Base-by-base conservation (phyloP, 441 rosid species). In the Aquilaria agallochum region DNA sequence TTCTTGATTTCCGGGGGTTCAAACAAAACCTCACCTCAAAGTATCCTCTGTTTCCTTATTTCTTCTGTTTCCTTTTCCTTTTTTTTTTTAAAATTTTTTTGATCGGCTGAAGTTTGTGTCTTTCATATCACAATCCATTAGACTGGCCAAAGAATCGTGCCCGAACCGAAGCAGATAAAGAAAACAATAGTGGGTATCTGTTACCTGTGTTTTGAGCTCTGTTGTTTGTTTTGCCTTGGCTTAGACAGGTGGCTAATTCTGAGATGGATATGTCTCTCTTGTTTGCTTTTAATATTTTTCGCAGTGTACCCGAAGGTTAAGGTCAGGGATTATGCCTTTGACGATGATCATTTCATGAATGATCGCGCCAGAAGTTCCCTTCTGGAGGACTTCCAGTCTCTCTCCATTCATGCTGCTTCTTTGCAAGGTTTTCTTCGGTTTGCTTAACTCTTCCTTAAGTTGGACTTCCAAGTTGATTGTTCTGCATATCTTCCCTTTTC, bases 261-360 rank as follows among this genome's bases (percentile, higher is more conserved):
- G 58, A 59, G 42, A 36, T 36, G 42, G 42, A 36, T 3, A 40
- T 40, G 45, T 53, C 53, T 48, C 13, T 47, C 42, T 50, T 30
- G 36, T 0, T 6, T 64, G 58, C 31, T 11, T 55, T 44, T 58
- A 1, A 10, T 45, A 54, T n/a, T n/a, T 5, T 11, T 48, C 56
- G 59, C 33, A 80, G 92, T 86, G 86, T 86, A 83, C 72, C 88
- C 88, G 2, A 83, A 74, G 76, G 79, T 78, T 75, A 85, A 55
- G 76, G 77, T 85, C 46, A 76, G 79, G 60, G 68, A 70, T 53
- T 73, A 71, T 42, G 58, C 54, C 48, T 58, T 27, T 55, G 73
- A 68, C 30, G 74, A 68, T 66, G 67, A 58, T 34, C 58, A 13
- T 31, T 61, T 10, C 42, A 13, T 53, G 31, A 52, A 55, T 49